Evolutionary conservation across 495 filamentous ascomycete species (phyloP), one percentile per base, ranked within the genome.

Genomic region (Cairneyella variabilis): DNA sequence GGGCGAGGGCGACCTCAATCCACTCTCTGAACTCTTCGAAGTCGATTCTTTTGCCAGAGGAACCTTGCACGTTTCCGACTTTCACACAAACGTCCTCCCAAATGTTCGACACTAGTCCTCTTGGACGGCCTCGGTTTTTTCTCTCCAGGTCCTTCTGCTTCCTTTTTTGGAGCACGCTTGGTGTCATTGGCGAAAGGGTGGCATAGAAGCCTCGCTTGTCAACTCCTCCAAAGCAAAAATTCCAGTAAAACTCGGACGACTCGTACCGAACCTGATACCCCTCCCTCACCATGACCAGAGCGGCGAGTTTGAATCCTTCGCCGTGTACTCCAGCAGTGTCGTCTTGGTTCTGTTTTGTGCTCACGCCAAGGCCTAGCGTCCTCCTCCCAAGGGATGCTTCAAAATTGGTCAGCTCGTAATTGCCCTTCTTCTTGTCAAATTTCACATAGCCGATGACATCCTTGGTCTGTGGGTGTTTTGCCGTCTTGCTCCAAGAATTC

Each of bases 271-370:
- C 48, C 17, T 53, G 22, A 28, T 56, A 63, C n/a, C 36, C 42
- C 5, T 61, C 17, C 23, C 59, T 57, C 38, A 51, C 48, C 54
- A 64, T 57, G 0, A 61, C 53, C 14, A 68, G 45, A 21, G 57
- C 50, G 18, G 65, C 63, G 11, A 68, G 27, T 22, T 68, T 68
- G 41, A 66, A 59, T 28, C 65, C 65, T 32, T 68, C 65, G 11
- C 65, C 61, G 32, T 66, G 58, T 17, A 26, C 49, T 12, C 64
- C 63, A 2, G 59, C 59, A 10, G 58, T 44, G 12, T 58, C 22
- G 7, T 40, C 23, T 3, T 58, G 42, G 12, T 40, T 28, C 40
- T 51, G 25, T 32, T 60, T 60, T 8, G 53, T 37, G 17, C n/a
- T 53, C 2, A 32, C 36, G 2, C 58, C 58, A 8, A 60, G 3